Evolutionary conservation across 768 basidiomycete genomes (phyloP).

Genomic region (Lactifluus piperatus): DNA sequence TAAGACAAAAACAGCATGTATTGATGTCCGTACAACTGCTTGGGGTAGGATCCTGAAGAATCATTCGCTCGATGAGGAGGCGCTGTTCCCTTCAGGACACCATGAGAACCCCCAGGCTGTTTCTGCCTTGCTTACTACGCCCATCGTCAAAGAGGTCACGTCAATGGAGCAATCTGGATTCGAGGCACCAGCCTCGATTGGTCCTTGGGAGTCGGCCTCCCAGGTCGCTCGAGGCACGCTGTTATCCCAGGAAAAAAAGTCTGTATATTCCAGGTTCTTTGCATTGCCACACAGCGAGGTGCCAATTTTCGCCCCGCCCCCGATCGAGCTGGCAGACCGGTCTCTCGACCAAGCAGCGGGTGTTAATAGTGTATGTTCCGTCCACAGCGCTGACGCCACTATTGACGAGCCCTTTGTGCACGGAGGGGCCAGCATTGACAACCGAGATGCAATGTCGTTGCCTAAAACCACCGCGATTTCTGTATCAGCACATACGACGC

Average conservation of each 20-base stretch:
- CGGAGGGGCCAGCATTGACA: neutral
- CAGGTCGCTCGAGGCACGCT: constrained; percentile 26
- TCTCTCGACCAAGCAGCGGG: neutral
- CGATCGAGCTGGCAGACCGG: neutral
- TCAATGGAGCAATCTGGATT: neutral
- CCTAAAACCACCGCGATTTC: neutral
- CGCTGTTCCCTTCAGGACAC: neutral
- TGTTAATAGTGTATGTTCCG: neutral
- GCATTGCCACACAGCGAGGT: neutral
- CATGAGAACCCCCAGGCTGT: neutral
- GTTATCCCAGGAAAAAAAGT: neutral
- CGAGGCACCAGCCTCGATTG: constrained; percentile 25
- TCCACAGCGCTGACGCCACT: neutral
- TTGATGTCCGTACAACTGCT: constrained; percentile 28
- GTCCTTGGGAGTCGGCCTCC: constrained; percentile 51
- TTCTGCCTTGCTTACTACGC: neutral
- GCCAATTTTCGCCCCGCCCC: neutral
- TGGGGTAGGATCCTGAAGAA: constrained; percentile 22
- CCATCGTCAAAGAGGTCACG: neutral
- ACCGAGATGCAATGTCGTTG: neutral
- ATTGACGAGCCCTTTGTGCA: neutral
- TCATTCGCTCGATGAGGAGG: neutral
- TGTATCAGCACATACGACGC: neutral
- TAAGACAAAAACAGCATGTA: constrained; percentile 27
- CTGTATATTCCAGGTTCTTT: constrained; percentile 1